Conservation (phyloP, 108 stramenopile species). For the Hondaea fermentalgiana region DNA sequence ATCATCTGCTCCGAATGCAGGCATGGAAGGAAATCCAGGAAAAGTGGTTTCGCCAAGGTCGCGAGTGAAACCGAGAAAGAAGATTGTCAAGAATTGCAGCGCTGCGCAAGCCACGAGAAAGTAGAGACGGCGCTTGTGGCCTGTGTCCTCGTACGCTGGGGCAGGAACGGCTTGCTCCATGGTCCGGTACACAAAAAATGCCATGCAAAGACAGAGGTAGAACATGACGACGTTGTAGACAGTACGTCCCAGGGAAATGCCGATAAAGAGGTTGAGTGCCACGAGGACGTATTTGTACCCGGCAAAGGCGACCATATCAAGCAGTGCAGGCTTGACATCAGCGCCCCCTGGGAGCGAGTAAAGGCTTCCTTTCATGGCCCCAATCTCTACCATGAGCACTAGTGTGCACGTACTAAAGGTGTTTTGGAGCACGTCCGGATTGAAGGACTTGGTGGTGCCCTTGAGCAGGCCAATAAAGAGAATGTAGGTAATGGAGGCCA, state of each 20-base stretch:
- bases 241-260: background rate
- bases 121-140: background rate
- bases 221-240: constrained; percentile 25
- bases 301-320: constrained; percentile 40
- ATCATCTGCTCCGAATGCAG: background rate
- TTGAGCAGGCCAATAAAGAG: constrained; percentile 77
- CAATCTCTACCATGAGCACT: constrained; percentile 75
- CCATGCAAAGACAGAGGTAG: constrained; percentile 17
- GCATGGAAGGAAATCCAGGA: background rate
- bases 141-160: background rate
- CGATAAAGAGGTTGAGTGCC: constrained; percentile 1
- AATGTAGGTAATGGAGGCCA: constrained; percentile 88
- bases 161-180: constrained; percentile 21
- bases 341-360: constrained; percentile 56
- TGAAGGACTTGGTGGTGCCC: constrained; percentile 74
- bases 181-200: constrained; percentile 23
- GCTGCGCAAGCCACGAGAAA: background rate
- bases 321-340: constrained; percentile 22
- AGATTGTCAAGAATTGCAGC: background rate
- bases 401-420: constrained; percentile 75
- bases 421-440: constrained; percentile 79
- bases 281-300: constrained; percentile 50
- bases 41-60: background rate
- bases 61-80: constrained; percentile 14
- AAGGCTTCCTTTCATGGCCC: constrained; percentile 72